Conservation (phyloP, 345 rosid species). For the Pelargonium nanum region DNA sequence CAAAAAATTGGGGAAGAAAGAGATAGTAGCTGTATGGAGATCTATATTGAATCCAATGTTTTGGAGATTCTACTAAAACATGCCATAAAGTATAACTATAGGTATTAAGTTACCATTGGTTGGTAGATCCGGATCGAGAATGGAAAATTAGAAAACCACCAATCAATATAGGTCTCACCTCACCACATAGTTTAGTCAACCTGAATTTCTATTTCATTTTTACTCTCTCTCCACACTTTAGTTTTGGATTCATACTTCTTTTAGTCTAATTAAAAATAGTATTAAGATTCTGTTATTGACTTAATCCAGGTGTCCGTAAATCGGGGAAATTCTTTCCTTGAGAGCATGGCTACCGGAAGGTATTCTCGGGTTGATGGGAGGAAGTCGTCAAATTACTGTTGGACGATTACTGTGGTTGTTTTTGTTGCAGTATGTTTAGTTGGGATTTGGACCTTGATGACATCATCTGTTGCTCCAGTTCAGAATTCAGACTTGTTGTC, state of each 20-base stretch:
- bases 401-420: slow-evolving; percentile 47
- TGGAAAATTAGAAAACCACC: background rate
- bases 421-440: slow-evolving; percentile 57
- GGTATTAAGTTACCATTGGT: background rate
- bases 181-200: too few species aligned
- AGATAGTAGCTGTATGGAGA: background rate
- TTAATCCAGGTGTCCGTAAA: background rate
- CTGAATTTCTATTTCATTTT: too few species aligned
- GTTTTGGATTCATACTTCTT: background rate
- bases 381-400: slow-evolving; percentile 51
- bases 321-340: background rate
- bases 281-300: background rate
- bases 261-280: too few species aligned
- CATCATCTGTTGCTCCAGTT: slow-evolving; percentile 50
- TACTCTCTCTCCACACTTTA: background rate
- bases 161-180: background rate
- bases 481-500: slow-evolving; percentile 27
- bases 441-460: slow-evolving; percentile 80
- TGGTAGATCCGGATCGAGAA: background rate
- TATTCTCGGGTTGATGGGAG: slow-evolving; percentile 57
- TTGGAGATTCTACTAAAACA: background rate
- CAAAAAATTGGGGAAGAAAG: background rate
- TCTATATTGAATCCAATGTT: background rate
- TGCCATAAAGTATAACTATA: too few species aligned
- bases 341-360: slow-evolving; percentile 49